A percentile compares a stretch with the other conserved stretches of the same genome.
Evolutionary conservation across 306 rosid genomes (phyloP).

Genomic region (Quercus engelmannii): DNA sequence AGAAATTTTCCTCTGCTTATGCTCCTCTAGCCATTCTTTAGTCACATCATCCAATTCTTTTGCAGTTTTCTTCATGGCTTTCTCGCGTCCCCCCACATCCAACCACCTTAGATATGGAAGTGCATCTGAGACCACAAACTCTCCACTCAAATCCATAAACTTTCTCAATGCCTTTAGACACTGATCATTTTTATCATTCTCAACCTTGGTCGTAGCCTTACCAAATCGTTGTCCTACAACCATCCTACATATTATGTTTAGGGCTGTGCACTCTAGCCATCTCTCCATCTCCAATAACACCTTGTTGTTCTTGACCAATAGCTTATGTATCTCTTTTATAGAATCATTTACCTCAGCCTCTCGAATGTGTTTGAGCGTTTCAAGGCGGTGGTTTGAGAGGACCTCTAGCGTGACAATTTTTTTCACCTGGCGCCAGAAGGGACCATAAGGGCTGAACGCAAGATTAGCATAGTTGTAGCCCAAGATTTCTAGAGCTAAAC

Average conservation of each 20-base stretch:
- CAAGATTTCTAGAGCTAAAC: slow-evolving; percentile 15
- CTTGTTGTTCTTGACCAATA: neutral
- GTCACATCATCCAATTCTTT: slow-evolving; percentile 26
- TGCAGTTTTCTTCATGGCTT: slow-evolving; percentile 24
- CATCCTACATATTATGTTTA: slow-evolving; percentile 40
- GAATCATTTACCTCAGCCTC: slow-evolving; percentile 23
- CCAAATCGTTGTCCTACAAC: slow-evolving; percentile 31
- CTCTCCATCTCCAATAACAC: slow-evolving; percentile 29
- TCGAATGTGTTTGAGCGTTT: slow-evolving; percentile 19
- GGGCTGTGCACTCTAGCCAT: slow-evolving; percentile 33
- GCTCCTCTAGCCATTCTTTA: slow-evolving; percentile 44
- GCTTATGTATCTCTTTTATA: slow-evolving; percentile 1
- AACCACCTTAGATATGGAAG: slow-evolving; percentile 39
- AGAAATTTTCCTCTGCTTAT: slow-evolving; percentile 3
- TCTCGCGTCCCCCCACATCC: slow-evolving; percentile 49
- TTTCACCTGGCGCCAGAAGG: slow-evolving; percentile 43
- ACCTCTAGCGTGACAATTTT: slow-evolving; percentile 34
- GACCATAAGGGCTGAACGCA: slow-evolving; percentile 36
- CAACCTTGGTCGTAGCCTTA: too few relatives aligned
- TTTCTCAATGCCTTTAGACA: slow-evolving; percentile 16
- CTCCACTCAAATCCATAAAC: slow-evolving; percentile 22
- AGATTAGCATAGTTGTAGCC: slow-evolving; percentile 41
- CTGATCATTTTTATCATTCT: neutral
- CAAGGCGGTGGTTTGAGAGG: slow-evolving; percentile 31
- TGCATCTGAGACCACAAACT: slow-evolving; percentile 27